These are phyloP conservation scores for Kwoniella botswanensis DNA, from an alignment of 768 basidiomycete genomes.

Conservation along the genomic window DNA sequence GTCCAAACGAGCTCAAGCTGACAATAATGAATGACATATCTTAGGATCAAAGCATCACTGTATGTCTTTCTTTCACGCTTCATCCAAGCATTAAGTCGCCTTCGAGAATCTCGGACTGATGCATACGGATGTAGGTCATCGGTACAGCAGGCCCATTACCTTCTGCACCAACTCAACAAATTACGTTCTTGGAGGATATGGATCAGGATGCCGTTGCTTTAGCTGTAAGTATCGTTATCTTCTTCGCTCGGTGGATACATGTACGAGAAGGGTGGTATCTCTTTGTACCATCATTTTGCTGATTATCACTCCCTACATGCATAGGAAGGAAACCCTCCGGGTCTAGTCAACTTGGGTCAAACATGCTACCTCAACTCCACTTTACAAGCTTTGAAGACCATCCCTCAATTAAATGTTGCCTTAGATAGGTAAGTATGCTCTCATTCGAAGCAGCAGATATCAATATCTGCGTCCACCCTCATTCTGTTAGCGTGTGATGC, in stretches of 20 bases:
- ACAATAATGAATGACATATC: background rate
- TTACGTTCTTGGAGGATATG: constrained; percentile 83
- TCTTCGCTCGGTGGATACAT: background rate
- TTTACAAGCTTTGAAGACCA: constrained; percentile 87
- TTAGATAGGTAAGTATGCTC: constrained; percentile 10
- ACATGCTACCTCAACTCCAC: constrained; percentile 99
- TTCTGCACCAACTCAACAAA: constrained; percentile 76
- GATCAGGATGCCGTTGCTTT: constrained; percentile 77
- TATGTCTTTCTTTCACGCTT: background rate
- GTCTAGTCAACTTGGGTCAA: constrained; percentile 70
- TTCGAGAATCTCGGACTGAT: constrained; percentile 67
- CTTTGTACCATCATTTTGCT: background rate
- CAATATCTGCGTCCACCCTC: too few species aligned
- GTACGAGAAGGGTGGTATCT: background rate
- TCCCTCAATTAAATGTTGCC: constrained; percentile 73
- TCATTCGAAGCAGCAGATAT: background rate
- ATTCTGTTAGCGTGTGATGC: too few species aligned
- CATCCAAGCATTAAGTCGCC: too few species aligned
- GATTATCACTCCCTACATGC: background rate
- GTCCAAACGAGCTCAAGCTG: background rate
- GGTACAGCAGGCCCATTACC: constrained; percentile 92
- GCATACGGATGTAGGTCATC: constrained; percentile 63
- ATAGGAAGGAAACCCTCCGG: constrained; percentile 42
- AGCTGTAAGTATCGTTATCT: constrained; percentile 64
- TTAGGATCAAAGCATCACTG: constrained; percentile 70